Percentiles rank a stretch among this genome's conserved stretches.
These are phyloP conservation scores for Falciphora oryzae DNA, from an alignment of 2,329 filamentous ascomycete species.

Conservation along the genomic window DNA sequence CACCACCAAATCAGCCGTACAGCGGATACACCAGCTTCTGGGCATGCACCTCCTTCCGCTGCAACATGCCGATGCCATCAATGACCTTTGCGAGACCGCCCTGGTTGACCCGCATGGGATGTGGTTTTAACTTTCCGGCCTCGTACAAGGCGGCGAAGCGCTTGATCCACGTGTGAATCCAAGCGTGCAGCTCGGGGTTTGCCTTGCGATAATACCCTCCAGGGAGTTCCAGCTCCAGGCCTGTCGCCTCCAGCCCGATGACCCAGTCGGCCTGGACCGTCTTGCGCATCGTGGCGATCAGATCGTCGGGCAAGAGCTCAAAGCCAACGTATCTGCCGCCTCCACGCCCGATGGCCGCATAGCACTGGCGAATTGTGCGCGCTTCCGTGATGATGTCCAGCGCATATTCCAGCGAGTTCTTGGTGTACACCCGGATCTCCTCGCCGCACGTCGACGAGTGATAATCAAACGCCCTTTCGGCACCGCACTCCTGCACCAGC, in stretches of 20 bases:
- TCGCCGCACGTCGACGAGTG: conserved; percentile 14
- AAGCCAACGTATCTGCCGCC: conserved; percentile 24
- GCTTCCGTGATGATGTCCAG: conserved; percentile 32
- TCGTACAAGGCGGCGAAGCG: conserved; percentile 9
- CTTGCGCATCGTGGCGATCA: conserved; percentile 6
- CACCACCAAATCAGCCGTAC: neutral
- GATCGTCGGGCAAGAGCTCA: conserved; percentile 9
- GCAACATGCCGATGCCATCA: conserved; percentile 8
- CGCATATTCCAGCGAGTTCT: conserved; percentile 28
- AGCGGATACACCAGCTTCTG: conserved; percentile 11
- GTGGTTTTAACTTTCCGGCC: conserved; percentile 7
- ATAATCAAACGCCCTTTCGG: conserved; percentile 36
- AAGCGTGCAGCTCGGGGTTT: conserved; percentile 9
- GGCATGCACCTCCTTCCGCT: conserved; percentile 9
- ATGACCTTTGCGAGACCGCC: conserved; percentile 8
- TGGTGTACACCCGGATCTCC: conserved; percentile 31
- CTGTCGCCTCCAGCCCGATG: conserved; percentile 10
- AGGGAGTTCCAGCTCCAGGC: conserved; percentile 8
- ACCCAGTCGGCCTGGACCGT: conserved; percentile 12
- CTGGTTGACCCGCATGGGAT: conserved; percentile 8
- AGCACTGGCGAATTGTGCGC: conserved; percentile 29
- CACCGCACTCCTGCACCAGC: conserved; percentile 32
- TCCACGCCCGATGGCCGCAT: conserved; percentile 27
- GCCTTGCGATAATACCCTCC: conserved; percentile 10
- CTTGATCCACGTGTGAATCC: conserved; percentile 7